Evolutionary conservation across 2,329 filamentous ascomycete species (phyloP), one percentile per base, ranked within the genome.

Genomic region (Septoria petroselini): DNA sequence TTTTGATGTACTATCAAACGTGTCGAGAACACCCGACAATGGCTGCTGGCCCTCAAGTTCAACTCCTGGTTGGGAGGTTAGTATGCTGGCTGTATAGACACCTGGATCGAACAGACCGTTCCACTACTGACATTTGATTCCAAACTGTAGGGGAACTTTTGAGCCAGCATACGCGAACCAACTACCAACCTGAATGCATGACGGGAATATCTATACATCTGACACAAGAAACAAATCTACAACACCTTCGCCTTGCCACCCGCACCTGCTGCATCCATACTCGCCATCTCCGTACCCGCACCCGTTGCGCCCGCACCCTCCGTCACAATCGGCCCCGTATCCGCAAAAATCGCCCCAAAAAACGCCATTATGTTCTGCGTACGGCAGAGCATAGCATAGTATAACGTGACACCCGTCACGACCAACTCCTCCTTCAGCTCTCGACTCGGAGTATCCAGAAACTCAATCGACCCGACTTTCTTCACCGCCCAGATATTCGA

Each of bases 401-500:
- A 48, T 7, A 50, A 29, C 14, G 51, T 53, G 9, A 45, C n/a
- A 2, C 46, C 51, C 3, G 38, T 41, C 29, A 53, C 41, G 3
- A 39, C 23, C 25, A 50, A 33, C 23, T 54, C 47, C n/a, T 48
- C 52, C 33, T 40, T 50, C 18, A 41, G 25, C 4, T 37, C 47
- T 27, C 38, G 37, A 6, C 47, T 42, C 25, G 33, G 27, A 3
- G 12, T 39, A 21, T 42, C 52, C 30, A 50, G 35, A 21, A 54
- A 48, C 11, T 50, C 52, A 17, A 54, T 40, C 7, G 15, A 42
- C 2, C 41, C 52, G 12, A 48, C 21, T 27, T 50, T 46, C 31
- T 42, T 43, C 25, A 54, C 38, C 6, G 39, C 42, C 52, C 52
- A 50, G 17, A 50, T 38, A 31, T 43, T 50, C 27, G 27, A 43